Percentiles rank a stretch among this genome's conserved stretches.
Conservation (phyloP, 2,329 filamentous ascomycete species). For the Zopfia rhizophila region DNA sequence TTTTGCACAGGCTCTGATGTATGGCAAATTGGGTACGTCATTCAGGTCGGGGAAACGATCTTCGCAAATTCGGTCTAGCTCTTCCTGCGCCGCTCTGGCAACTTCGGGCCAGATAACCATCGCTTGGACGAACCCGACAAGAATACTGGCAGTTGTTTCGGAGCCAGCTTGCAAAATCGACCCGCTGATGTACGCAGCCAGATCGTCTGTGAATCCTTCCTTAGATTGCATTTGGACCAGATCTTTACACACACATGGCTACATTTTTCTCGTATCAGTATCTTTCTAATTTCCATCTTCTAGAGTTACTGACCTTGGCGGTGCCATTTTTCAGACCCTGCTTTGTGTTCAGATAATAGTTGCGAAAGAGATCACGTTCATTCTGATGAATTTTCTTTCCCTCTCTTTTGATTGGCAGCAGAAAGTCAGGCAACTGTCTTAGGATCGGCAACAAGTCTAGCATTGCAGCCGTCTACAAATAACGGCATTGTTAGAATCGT, state of each 20-base stretch:
- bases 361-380: constrained; percentile 45
- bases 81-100: background rate
- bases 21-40: constrained; percentile 15
- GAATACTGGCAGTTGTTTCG: constrained; percentile 26
- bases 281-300: too few species aligned
- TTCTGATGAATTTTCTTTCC: constrained; percentile 54
- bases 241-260: constrained; percentile 36
- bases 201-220: constrained; percentile 32
- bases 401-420: constrained; percentile 47
- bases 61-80: constrained; percentile 20
- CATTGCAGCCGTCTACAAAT: too few species aligned
- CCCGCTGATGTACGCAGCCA: constrained; percentile 26
- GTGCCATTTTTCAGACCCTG: constrained; percentile 12
- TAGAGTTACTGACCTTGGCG: constrained; percentile 13
- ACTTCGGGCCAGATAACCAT: constrained; percentile 11
- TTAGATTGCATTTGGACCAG: constrained; percentile 31
- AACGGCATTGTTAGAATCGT: too few species aligned
- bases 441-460: constrained; percentile 59
- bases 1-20: constrained; percentile 15
- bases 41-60: constrained; percentile 11
- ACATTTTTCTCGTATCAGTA: constrained; percentile 15
- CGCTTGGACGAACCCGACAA: too few species aligned
- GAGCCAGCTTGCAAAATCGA: constrained; percentile 27
- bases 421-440: constrained; percentile 41
- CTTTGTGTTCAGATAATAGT: constrained; percentile 22